phyloP scores from a whole-genome alignment of 2,329 filamentous ascomycete species.

The Plenodomus tracheiphilus region DNA sequence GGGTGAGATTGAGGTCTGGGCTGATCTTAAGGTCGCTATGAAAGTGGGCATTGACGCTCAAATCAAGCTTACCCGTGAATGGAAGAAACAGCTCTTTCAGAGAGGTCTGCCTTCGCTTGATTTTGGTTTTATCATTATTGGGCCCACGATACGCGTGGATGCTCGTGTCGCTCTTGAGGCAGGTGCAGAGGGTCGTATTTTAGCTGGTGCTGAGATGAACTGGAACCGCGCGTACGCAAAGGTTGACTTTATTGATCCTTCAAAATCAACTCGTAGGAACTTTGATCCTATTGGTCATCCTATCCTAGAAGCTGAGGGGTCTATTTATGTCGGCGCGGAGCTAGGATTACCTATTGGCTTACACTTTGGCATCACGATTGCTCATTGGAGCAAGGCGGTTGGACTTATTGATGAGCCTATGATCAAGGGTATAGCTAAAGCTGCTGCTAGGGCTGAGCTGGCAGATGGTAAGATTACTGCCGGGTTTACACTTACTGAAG shows the following conservation, averaged over 20 bases:
- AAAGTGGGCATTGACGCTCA: conserved; percentile 3
- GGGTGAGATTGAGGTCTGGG: conserved; percentile 2
- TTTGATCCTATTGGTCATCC: conserved; percentile 1
- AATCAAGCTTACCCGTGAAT: conserved; percentile 1
- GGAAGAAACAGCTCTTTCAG: conserved; percentile 2
- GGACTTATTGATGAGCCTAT: conserved; percentile 2
- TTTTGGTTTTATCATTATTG: conserved; percentile 1
- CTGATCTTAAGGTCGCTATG: conserved; percentile 2
- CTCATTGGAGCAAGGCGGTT: conserved; percentile 1
- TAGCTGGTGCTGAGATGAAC: conserved; percentile 3
- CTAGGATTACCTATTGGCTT: conserved; percentile 1
- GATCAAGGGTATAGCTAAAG: conserved; percentile 4
- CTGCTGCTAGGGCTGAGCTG: conserved; percentile 1
- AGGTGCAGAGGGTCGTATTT: background rate
- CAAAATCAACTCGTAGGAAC: conserved; percentile 1
- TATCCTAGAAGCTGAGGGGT: conserved; percentile 2
- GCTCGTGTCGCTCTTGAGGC: conserved; percentile 1
- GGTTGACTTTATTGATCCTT: conserved; percentile 1
- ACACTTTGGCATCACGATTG: conserved; percentile 1
- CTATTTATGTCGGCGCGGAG: conserved; percentile 1
- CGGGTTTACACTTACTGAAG: conserved; percentile 1
- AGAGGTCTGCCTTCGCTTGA: background rate
- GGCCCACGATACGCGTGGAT: background rate
- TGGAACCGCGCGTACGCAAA: conserved; percentile 4
- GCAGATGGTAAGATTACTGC: background rate